Conservation (phyloP, 1,284 basidiomycete species). For the Puccinia hordei region DNA sequence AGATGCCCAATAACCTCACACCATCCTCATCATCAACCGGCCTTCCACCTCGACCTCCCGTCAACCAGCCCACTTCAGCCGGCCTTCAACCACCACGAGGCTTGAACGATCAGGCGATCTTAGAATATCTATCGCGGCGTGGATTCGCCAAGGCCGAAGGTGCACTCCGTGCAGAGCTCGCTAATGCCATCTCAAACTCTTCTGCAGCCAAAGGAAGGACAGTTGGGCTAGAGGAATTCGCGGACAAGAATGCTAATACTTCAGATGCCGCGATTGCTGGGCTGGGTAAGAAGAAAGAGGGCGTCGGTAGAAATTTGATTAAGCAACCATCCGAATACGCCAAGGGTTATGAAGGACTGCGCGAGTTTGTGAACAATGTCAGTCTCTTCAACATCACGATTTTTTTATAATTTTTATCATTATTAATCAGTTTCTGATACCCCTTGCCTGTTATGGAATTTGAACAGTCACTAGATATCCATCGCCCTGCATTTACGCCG, state of each 20-base stretch:
- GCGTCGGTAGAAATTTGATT: slow-evolving; percentile 42
- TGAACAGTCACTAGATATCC: slow-evolving; percentile 57
- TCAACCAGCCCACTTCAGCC: not conserved
- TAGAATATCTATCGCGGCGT: slow-evolving; percentile 79
- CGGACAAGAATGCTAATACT: slow-evolving; percentile 54
- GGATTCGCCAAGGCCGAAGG: slow-evolving; percentile 78
- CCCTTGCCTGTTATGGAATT: not conserved
- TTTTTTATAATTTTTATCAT: slow-evolving; percentile 26
- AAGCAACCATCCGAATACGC: slow-evolving; percentile 51
- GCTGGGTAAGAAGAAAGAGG: slow-evolving; percentile 42
- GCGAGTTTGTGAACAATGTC: slow-evolving; percentile 54
- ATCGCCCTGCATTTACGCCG: slow-evolving; percentile 79
- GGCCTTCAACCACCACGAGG: not conserved
- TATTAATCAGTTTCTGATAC: slow-evolving; percentile 5
- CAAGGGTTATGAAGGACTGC: slow-evolving; percentile 52
- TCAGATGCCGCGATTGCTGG: slow-evolving; percentile 27
- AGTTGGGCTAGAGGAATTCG: slow-evolving; percentile 59
- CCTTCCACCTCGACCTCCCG: slow-evolving; percentile 16
- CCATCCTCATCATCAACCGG: slow-evolving; percentile 17
- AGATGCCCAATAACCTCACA: slow-evolving; percentile 15
- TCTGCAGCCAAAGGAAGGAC: slow-evolving; percentile 54
- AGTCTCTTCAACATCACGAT: slow-evolving; percentile 57
- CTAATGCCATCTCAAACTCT: slow-evolving; percentile 55
- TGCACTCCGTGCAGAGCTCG: slow-evolving; percentile 71
- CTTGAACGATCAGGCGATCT: slow-evolving; percentile 64